phyloP scores from a whole-genome alignment of 768 basidiomycete species.

The Sutorius australiensis region DNA sequence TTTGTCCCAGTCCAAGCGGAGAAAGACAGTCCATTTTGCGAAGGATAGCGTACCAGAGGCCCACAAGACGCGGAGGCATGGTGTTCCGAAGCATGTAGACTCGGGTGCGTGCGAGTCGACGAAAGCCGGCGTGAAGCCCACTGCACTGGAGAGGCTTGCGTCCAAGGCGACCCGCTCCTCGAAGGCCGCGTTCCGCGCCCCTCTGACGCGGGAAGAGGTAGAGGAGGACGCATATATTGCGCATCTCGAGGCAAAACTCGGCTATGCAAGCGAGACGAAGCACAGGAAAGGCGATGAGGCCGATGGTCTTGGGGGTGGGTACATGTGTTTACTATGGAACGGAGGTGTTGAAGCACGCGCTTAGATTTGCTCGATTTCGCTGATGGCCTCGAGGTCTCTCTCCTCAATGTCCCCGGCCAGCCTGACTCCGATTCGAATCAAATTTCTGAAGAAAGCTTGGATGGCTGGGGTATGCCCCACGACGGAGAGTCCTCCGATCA shows the following conservation, averaged over 20 bases:
- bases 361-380: conserved; percentile 56
- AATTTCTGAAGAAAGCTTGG: neutral
- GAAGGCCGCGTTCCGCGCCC: neutral
- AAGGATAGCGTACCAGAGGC: conserved; percentile 1
- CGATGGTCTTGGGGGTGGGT: conserved; percentile 83
- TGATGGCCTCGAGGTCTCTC: conserved; percentile 22
- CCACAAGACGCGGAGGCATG: neutral
- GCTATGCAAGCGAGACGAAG: conserved; percentile 43
- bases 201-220: conserved; percentile 42
- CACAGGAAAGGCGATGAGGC: conserved; percentile 50
- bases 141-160: conserved; percentile 35
- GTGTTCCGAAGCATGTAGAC: neutral
- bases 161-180: conserved; percentile 13
- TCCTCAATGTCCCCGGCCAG: neutral
- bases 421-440: neutral
- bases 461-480: neutral
- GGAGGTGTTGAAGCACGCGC: neutral
- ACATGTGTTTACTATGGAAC: neutral
- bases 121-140: conserved; percentile 15
- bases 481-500: neutral
- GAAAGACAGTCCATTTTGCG: conserved; percentile 40
- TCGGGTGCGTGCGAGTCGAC: neutral
- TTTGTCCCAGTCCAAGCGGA: conserved; percentile 36
- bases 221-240: conserved; percentile 86
- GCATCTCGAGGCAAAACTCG: conserved; percentile 76